phyloP scores from a whole-genome alignment of 345 rosid species.

The Punica granatum region DNA sequence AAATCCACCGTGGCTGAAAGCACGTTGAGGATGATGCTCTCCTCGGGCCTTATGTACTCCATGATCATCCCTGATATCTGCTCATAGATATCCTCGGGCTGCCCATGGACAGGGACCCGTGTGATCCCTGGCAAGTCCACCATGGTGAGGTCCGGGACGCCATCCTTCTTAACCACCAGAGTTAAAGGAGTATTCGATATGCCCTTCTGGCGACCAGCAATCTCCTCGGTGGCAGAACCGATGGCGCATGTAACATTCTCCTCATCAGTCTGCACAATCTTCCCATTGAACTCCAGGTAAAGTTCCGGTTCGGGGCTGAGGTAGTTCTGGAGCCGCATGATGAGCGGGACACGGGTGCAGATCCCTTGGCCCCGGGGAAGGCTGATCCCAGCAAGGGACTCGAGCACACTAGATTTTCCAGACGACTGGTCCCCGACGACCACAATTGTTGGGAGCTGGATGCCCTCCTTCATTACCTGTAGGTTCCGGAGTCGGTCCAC shows the following conservation, averaged over 20 bases:
- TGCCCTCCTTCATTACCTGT: constrained; percentile 36
- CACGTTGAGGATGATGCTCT: constrained; percentile 43
- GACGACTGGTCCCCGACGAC: constrained; percentile 55
- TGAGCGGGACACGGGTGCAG: constrained; percentile 49
- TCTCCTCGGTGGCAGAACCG: constrained; percentile 29
- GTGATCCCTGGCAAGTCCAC: constrained; percentile 62
- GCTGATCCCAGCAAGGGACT: constrained; percentile 44
- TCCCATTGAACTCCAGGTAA: constrained; percentile 27
- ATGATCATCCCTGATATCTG: constrained; percentile 33
- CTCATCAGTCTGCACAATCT: constrained; percentile 21
- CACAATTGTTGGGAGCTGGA: constrained; percentile 49
- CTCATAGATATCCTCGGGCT: constrained; percentile 42
- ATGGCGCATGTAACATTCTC: constrained; percentile 24
- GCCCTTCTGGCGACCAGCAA: constrained; percentile 41
- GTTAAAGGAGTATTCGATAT: constrained; percentile 35
- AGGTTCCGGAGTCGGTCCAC: constrained; percentile 39
- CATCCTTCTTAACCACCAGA: constrained; percentile 33
- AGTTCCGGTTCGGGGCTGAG: constrained; percentile 18
- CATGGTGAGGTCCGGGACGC: constrained; percentile 48
- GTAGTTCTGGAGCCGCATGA: constrained; percentile 42
- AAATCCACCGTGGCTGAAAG: constrained; percentile 40
- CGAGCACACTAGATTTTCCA: constrained; percentile 46
- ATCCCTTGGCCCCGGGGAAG: constrained; percentile 32
- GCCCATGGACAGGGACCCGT: constrained; percentile 41
- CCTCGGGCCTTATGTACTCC: constrained; percentile 37